These are phyloP conservation scores for Epipyxis sp. DNA, from an alignment of 108 stramenopile genomes.

Conservation along the genomic window DNA sequence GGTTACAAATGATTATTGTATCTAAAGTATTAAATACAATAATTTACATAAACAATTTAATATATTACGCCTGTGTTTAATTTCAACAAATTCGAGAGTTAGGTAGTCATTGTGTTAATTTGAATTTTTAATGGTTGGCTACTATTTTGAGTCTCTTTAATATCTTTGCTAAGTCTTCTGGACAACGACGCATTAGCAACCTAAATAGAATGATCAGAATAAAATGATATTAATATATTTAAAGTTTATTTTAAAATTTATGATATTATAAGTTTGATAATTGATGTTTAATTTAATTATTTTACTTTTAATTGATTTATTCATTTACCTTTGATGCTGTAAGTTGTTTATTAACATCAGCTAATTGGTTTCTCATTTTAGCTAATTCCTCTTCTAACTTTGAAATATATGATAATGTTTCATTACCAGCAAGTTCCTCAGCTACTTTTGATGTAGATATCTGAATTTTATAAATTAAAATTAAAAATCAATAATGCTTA, in stretches of 20 bases:
- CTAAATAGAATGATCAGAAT: not conserved
- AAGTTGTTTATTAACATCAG: constrained; percentile 4
- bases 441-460: not conserved
- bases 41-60: no score
- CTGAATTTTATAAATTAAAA: not conserved
- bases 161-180: not conserved
- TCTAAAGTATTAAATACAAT: no score
- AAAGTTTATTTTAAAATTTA: not conserved
- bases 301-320: no score
- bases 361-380: not conserved
- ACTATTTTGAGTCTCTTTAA: no score
- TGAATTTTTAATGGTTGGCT: no score
- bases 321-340: not conserved
- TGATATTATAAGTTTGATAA: not conserved
- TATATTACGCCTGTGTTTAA: no score
- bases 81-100: no score
- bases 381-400: constrained; percentile 8
- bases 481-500: not conserved
- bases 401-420: constrained; percentile 7
- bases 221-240: not conserved
- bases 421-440: not conserved
- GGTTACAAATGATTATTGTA: no score
- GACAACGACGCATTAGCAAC: constrained; percentile 8
- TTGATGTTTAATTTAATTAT: no score
- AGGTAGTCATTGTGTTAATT: no score